Evolutionary conservation across 73 alveolate species (phyloP), one percentile per base, ranked within the genome.

Genomic region (Uronychia setigera): DNA sequence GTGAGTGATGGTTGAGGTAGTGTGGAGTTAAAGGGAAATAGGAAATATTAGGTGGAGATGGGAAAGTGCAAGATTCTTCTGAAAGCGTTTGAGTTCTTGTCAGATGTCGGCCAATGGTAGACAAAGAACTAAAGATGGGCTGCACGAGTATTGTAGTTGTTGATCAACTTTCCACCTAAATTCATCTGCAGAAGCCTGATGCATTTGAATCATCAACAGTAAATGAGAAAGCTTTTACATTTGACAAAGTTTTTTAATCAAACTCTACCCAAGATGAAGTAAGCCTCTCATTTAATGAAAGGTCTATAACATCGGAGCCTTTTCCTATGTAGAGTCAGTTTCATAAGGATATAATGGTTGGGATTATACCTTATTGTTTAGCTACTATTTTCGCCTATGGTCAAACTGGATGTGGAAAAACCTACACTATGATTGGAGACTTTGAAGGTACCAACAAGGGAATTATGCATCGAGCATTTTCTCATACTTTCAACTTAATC

Each of bases 371-470:
- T 87, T 81, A 57, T 14, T 26, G 26, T 57, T 57, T 57, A 57
- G 98, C 97, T n/a, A 96, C 99, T 28, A 89, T 96, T 31, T 96
- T 96, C 74, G 99, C 99, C 1, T 96, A 96, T 81, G 99, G 99
- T 0, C 96, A 96, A 85, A 96, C 99, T n/a, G 99, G 99, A 5
- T 93, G 97, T 76, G 99, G 99, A 31, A 96, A 96, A 87, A 96
- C 98, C 32, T 92, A 77, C 84, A 96, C 99, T 19, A 95, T 96
- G 98, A 84, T 91, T 90, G 99, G 99, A 11, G 74, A 85, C 29
- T 86, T 92, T 29, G 95, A 92, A 60, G 92, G 91, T 78, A 96
- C 96, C 29, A 88, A 88, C 58, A 92, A 92, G 80, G 99, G 99
- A n/a, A 85, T 98, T 29, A 95, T 97, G 13, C 98, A 99, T 5